phyloP scores from a whole-genome alignment of 257 asterid genomes.

The Solanum lycopersicoides region DNA sequence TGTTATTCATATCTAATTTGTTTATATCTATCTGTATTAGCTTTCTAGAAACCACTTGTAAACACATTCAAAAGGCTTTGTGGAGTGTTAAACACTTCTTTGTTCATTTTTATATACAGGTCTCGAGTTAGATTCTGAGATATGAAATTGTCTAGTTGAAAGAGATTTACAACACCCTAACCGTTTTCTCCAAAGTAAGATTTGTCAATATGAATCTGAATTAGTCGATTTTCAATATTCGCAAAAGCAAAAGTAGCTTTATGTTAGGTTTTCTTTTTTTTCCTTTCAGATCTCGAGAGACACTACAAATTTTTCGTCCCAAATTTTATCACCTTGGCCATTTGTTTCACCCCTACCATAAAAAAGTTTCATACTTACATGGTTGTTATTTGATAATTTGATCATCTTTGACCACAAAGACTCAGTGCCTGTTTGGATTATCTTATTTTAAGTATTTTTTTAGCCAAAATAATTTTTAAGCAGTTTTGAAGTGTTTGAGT shows the following conservation, averaged over 20 bases:
- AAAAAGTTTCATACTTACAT: neutral
- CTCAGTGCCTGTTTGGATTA: too few species aligned
- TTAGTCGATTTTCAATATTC: neutral
- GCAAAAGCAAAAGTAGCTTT: neutral
- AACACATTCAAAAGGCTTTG: neutral
- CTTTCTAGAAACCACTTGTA: neutral
- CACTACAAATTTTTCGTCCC: neutral
- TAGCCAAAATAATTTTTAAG: too few species aligned
- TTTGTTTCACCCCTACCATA: neutral
- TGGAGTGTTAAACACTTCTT: neutral
- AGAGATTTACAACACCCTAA: neutral
- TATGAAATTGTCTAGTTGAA: neutral
- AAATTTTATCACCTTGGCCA: neutral
- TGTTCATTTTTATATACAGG: neutral
- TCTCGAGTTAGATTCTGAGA: fast-evolving
- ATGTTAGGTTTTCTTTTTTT: neutral
- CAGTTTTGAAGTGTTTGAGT: too few species aligned
- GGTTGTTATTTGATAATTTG: neutral
- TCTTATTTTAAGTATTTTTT: too few species aligned
- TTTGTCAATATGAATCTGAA: neutral
- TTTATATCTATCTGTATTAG: neutral
- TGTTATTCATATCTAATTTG: neutral
- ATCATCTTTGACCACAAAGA: neutral
- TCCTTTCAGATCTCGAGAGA: neutral
- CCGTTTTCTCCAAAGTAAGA: neutral